Percentiles rank a stretch among this genome's conserved stretches.
Conservation (phyloP, 176 grass and related monocot genomes). For the Carex kokanica region DNA sequence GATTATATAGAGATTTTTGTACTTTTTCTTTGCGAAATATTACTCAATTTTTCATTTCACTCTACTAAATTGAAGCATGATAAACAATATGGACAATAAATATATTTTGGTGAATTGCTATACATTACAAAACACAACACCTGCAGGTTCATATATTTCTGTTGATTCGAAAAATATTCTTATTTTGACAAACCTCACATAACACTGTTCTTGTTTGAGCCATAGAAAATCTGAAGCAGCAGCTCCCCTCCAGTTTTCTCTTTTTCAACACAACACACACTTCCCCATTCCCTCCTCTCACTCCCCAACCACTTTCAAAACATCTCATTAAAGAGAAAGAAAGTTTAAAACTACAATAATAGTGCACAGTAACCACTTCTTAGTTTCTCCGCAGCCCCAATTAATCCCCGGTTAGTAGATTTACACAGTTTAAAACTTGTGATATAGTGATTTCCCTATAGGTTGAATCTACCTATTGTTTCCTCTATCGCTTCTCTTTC, state of each 20-base stretch:
- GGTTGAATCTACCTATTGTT: background rate
- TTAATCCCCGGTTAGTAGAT: background rate
- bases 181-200: background rate
- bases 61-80: too few relatives aligned
- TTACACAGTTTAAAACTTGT: constrained; percentile 1
- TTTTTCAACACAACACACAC: constrained; percentile 20
- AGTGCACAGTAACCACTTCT: background rate
- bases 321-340: background rate
- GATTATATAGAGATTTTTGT: background rate
- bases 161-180: background rate
- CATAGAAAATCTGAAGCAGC: background rate
- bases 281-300: constrained; percentile 6
- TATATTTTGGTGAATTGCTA: background rate
- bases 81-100: background rate
- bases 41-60: too few relatives aligned
- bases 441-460: background rate
- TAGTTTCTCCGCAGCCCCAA: background rate
- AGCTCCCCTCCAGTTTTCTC: background rate
- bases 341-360: background rate
- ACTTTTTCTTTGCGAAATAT: background rate
- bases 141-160: background rate
- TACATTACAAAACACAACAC: background rate
- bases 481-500: background rate
- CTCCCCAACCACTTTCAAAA: too few relatives aligned
- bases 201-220: background rate